Percentiles rank a stretch among this genome's conserved stretches.
phyloP scores from a whole-genome alignment of 805 yeast species.

The Sugiyamaella smithiae region DNA sequence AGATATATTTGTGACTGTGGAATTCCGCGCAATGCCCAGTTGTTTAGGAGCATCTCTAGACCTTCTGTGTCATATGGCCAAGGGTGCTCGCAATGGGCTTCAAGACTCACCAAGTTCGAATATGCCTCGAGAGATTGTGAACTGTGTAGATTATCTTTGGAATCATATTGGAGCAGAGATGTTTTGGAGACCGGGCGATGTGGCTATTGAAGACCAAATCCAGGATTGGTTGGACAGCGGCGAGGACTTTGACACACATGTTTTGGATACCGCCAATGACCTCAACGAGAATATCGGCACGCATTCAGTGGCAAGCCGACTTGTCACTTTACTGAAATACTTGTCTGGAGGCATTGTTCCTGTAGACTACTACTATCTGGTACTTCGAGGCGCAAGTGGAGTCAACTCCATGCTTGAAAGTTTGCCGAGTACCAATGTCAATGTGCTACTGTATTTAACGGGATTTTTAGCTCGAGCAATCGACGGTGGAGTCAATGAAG shows the following conservation, averaged over 20 bases:
- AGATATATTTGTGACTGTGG: conserved; percentile 32
- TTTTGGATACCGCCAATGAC: conserved; percentile 29
- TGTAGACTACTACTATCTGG: conserved; percentile 26
- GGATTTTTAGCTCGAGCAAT: conserved; percentile 39
- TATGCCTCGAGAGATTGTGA: conserved; percentile 36
- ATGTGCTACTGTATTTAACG: conserved; percentile 40
- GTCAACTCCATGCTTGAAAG: conserved; percentile 38
- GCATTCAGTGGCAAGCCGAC: conserved; percentile 39
- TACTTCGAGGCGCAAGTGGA: conserved; percentile 31
- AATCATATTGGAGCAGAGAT: conserved; percentile 22
- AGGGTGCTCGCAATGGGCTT: conserved; percentile 25
- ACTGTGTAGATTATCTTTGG: conserved; percentile 37
- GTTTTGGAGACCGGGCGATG: conserved; percentile 28
- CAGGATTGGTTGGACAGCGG: conserved; percentile 37
- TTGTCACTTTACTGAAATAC: conserved; percentile 32
- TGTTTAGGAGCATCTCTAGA: conserved; percentile 35
- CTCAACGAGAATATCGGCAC: conserved; percentile 38
- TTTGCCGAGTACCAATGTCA: conserved; percentile 42
- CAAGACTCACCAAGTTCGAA: conserved; percentile 21
- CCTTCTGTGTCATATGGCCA: conserved; percentile 22
- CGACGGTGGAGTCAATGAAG: conserved; percentile 27
- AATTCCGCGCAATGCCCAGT: conserved; percentile 30
- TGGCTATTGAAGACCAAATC: conserved; percentile 28
- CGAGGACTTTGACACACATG: conserved; percentile 30
- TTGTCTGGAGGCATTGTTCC: conserved; percentile 44